A percentile compares a stretch with the other conserved stretches of the same genome.
phyloP scores from a whole-genome alignment of 1,284 basidiomycete genomes.

The Exsudoporus floridanus region DNA sequence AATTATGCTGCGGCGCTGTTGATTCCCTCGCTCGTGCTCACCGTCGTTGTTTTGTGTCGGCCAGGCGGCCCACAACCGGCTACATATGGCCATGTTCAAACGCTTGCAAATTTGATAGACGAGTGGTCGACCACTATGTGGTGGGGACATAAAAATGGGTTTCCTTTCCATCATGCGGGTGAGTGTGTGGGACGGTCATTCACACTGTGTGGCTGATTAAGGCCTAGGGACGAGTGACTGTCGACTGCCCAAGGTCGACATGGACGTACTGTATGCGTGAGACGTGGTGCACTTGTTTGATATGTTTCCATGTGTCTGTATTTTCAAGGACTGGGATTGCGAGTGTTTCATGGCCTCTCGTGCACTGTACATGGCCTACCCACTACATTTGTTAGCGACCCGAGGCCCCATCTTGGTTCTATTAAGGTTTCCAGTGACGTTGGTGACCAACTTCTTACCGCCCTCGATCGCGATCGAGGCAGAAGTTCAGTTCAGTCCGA shows the following conservation, averaged over 20 bases:
- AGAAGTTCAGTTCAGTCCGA: slow-evolving; percentile 10
- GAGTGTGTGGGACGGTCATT: neutral
- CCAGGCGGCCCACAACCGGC: slow-evolving; percentile 32
- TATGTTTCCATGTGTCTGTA: too few relatives aligned
- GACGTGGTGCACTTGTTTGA: too few relatives aligned
- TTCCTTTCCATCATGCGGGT: slow-evolving; percentile 21
- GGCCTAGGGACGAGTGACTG: slow-evolving; percentile 26
- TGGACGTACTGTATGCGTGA: slow-evolving; percentile 25
- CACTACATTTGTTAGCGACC: neutral
- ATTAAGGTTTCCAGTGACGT: neutral
- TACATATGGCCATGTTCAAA: slow-evolving; percentile 35
- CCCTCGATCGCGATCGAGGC: slow-evolving; percentile 25
- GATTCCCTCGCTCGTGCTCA: slow-evolving; percentile 22
- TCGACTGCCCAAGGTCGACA: slow-evolving; percentile 23
- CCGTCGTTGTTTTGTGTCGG: slow-evolving; percentile 14
- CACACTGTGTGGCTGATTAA: neutral
- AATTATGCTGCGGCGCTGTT: slow-evolving; percentile 28
- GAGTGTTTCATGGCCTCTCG: neutral
- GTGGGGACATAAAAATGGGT: slow-evolving; percentile 32
- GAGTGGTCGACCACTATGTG: slow-evolving; percentile 37
- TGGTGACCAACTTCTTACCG: slow-evolving; percentile 2
- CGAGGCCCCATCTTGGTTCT: neutral
- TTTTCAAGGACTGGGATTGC: too few relatives aligned
- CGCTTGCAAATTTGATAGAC: slow-evolving; percentile 35
- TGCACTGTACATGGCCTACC: neutral